phyloP scores from a whole-genome alignment of 305 asterid genomes.

The Coffea humblotiana region DNA sequence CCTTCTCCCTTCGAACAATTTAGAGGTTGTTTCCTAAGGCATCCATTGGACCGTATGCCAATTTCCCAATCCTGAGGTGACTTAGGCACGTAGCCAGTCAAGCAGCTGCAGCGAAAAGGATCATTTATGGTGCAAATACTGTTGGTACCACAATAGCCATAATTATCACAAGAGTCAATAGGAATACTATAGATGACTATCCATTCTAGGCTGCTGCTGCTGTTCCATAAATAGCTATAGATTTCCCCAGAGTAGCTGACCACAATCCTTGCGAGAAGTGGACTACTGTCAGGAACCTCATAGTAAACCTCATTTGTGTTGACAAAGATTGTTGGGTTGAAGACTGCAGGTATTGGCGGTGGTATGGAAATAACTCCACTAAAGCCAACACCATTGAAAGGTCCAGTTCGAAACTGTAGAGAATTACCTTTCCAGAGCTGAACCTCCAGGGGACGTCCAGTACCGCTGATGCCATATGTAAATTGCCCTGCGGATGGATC shows the following conservation, averaged over 20 bases:
- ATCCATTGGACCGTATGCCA: conserved; percentile 33
- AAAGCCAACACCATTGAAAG: not conserved
- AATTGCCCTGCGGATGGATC: not conserved
- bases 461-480: not conserved
- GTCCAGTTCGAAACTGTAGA: not conserved
- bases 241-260: not conserved
- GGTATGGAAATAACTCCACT: not conserved
- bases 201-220: not conserved
- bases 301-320: not conserved
- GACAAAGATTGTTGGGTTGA: not conserved
- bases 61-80: conserved; percentile 29
- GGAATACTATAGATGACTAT: not conserved
- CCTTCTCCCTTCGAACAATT: conserved; percentile 15
- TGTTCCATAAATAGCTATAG: not conserved
- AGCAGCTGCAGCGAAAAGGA: not conserved
- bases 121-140: not conserved
- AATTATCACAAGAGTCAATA: conserved; percentile 31
- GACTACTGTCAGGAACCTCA: not conserved
- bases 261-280: not conserved
- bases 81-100: not conserved
- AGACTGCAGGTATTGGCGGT: not conserved
- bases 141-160: conserved; percentile 29
- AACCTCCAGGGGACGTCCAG: not conserved
- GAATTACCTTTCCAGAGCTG: not conserved
- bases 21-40: conserved; percentile 21